phyloP scores from a whole-genome alignment of 441 rosid genomes.

The Populus hybrid region DNA sequence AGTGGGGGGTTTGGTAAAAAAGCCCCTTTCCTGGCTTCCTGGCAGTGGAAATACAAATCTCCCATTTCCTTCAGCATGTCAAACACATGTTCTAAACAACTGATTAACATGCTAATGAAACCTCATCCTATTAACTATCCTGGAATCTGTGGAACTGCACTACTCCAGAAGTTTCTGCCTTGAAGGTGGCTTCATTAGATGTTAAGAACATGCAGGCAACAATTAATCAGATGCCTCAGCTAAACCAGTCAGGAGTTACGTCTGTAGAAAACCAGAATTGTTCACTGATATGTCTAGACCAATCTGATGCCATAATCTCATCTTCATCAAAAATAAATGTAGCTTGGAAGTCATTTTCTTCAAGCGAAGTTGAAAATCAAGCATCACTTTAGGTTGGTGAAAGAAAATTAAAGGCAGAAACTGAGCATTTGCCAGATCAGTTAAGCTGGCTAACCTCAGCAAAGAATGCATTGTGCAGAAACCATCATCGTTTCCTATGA shows the following conservation, averaged over 20 bases:
- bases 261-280: slow-evolving; percentile 31
- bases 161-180: slow-evolving; percentile 43
- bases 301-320: slow-evolving; percentile 26
- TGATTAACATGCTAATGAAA: slow-evolving; percentile 72
- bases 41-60: slow-evolving; percentile 49
- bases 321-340: slow-evolving; percentile 38
- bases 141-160: slow-evolving; percentile 26
- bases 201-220: slow-evolving; percentile 45
- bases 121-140: slow-evolving; percentile 44
- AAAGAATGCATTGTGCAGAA: slow-evolving; percentile 43
- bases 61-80: slow-evolving; percentile 52
- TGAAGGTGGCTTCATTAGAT: slow-evolving; percentile 38
- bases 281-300: slow-evolving; percentile 33
- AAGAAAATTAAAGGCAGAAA: slow-evolving; percentile 41
- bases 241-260: slow-evolving; percentile 34
- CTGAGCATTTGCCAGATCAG: slow-evolving; percentile 47
- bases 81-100: slow-evolving; percentile 52
- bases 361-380: slow-evolving; percentile 37
- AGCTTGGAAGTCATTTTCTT: slow-evolving; percentile 32
- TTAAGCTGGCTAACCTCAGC: slow-evolving; percentile 41
- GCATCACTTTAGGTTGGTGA: slow-evolving; percentile 25
- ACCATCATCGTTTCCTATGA: slow-evolving; percentile 20
- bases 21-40: slow-evolving; percentile 59
- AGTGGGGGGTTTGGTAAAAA: slow-evolving; percentile 82
- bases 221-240: slow-evolving; percentile 41